Evolutionary conservation across 768 basidiomycete species (phyloP).

Genomic region (Trametes cinnabarina): DNA sequence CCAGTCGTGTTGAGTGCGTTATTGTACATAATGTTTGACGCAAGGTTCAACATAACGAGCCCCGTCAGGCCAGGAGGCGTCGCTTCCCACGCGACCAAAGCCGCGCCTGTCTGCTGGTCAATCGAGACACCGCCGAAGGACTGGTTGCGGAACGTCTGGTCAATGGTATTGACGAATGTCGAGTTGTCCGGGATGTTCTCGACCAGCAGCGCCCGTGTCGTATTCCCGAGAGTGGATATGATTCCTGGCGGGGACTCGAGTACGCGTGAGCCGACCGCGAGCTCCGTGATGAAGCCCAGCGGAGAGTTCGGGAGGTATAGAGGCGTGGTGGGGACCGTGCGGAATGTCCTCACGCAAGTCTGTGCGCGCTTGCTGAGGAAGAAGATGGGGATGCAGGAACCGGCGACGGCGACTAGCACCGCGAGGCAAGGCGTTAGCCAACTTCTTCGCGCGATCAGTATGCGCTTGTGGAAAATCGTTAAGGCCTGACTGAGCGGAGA

Average conservation of each 20-base stretch:
- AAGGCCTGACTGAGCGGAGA: constrained; percentile 63
- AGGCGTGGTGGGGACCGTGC: constrained; percentile 38
- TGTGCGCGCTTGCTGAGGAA: constrained; percentile 53
- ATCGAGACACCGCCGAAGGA: constrained; percentile 68
- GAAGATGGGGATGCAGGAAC: constrained; percentile 63
- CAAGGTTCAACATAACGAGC: constrained; percentile 63
- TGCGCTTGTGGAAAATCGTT: constrained; percentile 73
- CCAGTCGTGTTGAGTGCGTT: constrained; percentile 55
- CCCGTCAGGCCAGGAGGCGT: constrained; percentile 57
- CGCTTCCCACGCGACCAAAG: constrained; percentile 73
- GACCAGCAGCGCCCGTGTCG: constrained; percentile 34
- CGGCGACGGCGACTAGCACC: constrained; percentile 50
- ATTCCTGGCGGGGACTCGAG: constrained; percentile 57
- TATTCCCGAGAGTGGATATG: constrained; percentile 44
- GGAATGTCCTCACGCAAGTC: constrained; percentile 47
- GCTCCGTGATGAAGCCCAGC: constrained; percentile 32
- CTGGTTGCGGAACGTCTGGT: constrained; percentile 51
- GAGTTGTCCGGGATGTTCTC: constrained; percentile 51
- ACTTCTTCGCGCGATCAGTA: constrained; percentile 58
- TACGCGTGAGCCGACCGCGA: constrained; percentile 34
- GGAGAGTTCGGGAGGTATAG: constrained; percentile 57
- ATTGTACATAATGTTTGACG: constrained; percentile 65
- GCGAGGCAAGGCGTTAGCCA: constrained; percentile 65
- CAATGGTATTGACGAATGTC: constrained; percentile 56
- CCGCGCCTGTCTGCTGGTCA: constrained; percentile 44